Conservation (phyloP, 805 yeast genomes). For the Nakazawaea wyomingensis region DNA sequence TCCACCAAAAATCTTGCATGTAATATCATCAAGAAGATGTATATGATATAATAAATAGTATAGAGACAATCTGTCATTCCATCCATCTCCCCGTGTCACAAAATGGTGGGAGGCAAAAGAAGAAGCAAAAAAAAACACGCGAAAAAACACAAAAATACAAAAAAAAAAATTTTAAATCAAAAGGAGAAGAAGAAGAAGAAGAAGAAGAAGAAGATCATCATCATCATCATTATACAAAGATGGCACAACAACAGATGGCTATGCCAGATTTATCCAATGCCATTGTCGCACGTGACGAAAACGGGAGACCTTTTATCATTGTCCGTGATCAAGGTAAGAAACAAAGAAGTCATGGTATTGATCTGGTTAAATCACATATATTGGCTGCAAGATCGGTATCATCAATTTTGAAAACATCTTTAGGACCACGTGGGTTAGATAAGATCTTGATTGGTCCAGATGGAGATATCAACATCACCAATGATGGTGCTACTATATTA, state of each 20-base stretch:
- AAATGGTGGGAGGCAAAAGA: no score
- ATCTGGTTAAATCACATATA: constrained; percentile 84
- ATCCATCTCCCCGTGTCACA: no score
- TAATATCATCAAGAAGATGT: no score
- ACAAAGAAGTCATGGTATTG: constrained; percentile 64
- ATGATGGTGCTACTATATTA: constrained; percentile 96
- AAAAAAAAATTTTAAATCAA: no score
- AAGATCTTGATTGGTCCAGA: constrained; percentile 93
- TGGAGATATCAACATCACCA: constrained; percentile 96
- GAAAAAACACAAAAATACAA: no score
- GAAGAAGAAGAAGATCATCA: no score
- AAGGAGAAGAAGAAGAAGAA: no score
- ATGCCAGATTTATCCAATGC: constrained; percentile 97
- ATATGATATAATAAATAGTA: no score
- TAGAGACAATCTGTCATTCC: no score
- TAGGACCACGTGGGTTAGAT: constrained; percentile 98
- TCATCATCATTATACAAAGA: not conserved
- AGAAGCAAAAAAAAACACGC: no score
- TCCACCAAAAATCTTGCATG: no score
- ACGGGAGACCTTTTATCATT: constrained; percentile 98
- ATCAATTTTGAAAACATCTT: constrained; percentile 81
- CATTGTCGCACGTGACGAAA: constrained; percentile 97
- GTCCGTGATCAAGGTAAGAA: constrained; percentile 69
- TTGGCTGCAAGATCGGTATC: constrained; percentile 94
- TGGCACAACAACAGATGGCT: constrained; percentile 31